Conservation (phyloP, 2,329 filamentous ascomycete genomes). For the Scleromitrula shiraiana region DNA sequence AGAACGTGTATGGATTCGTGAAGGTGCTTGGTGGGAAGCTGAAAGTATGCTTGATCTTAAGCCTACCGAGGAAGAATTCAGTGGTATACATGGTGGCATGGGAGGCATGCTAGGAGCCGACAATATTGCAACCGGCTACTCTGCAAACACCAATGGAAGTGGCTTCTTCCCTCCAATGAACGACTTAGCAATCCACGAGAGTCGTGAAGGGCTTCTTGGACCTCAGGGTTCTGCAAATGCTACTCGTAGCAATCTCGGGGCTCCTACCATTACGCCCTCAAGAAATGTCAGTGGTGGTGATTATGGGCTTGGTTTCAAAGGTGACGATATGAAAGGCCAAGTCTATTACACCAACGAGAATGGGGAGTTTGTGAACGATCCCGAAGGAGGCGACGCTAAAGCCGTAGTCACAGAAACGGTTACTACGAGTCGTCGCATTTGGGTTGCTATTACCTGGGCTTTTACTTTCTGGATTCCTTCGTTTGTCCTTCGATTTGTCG, state of each 20-base stretch:
- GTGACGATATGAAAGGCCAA: conserved; percentile 67
- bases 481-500: conserved; percentile 67
- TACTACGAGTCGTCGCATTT: conserved; percentile 57
- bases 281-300: conserved; percentile 60
- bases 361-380: conserved; percentile 64
- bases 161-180: conserved; percentile 64
- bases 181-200: conserved; percentile 54
- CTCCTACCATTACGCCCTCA: conserved; percentile 55
- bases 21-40: conserved; percentile 94
- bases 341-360: conserved; percentile 63
- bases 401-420: conserved; percentile 64
- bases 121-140: conserved; percentile 66
- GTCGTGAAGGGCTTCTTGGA: conserved; percentile 61
- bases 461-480: conserved; percentile 95
- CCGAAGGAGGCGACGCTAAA: conserved; percentile 70
- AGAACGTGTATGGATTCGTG: conserved; percentile 92
- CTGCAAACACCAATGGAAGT: conserved; percentile 44
- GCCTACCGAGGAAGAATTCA: conserved; percentile 27
- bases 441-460: conserved; percentile 77
- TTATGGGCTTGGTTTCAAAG: conserved; percentile 82
- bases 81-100: conserved; percentile 27
- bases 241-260: conserved; percentile 39
- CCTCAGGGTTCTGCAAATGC: conserved; percentile 26
- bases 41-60: conserved; percentile 93
- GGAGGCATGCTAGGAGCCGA: conserved; percentile 45